Evolutionary conservation across 2,329 filamentous ascomycete species (phyloP), one percentile per base, ranked within the genome.

Genomic region (Ophiostoma triangulosporum): DNA sequence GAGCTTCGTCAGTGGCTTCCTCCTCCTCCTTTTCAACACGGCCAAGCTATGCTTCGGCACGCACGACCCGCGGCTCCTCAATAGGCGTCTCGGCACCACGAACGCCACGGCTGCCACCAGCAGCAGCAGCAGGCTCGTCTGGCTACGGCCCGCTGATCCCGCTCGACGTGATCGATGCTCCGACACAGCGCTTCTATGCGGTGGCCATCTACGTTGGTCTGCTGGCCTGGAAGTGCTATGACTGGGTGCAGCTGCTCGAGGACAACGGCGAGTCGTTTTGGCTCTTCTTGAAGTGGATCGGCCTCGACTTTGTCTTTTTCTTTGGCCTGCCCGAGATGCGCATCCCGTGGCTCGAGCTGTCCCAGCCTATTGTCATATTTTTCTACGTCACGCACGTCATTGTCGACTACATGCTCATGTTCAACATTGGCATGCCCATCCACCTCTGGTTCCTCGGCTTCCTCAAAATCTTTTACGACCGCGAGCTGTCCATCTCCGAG

Each of bases 331-430:
- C 94, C 17, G 79, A 86, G 60, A 68, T 98, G 62, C 81, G 87
- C 65, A 95, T 98, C 76, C 93, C 93, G 55, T 98, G 93, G 94
- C 74, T 98, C 55, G 89, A 97, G 72, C 88, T 91, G 72, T 88
- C 87, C 43, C 86, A 87, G 63, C 76, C 79, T 33, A 82, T 82
- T 1, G 84, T 87, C 52, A 77, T 85, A 40, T 72, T 78, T 31
- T 69, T 90, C 22, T 94, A 93, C 63, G 67, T 86, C 48, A 60
- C 76, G 3, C 89, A 96, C 66, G 76, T 84, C 3, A 64, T 85
- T 2, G 67, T 86, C 51, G 88, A 96, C 70, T 85, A 83, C 61
- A 83, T 95, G 72, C 71, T 96, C 61, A 96, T 96, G 90, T 95
- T 95, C 66, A 84, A 88, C 59, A 84, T 97, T 57, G 84, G 86